Percentiles rank a stretch among this genome's conserved stretches.
These are phyloP conservation scores for Chlamydomonas sphaeroides DNA, from an alignment of 139 green algal species.

Conservation along the genomic window DNA sequence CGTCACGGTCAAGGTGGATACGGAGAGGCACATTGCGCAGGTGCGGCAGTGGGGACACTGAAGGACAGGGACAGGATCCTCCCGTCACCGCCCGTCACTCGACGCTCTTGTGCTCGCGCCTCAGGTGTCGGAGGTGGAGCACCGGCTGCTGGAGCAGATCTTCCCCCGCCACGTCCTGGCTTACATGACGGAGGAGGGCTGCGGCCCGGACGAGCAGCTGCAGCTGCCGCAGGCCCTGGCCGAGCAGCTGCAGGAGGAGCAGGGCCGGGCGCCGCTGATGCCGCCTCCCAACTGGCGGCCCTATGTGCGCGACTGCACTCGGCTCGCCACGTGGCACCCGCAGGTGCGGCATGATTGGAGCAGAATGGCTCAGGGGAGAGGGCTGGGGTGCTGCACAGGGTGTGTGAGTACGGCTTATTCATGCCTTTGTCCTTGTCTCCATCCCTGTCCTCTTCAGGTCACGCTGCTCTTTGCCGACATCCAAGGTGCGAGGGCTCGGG, in stretches of 20 bases:
- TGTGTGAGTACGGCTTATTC: too few species aligned
- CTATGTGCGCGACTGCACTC: conserved; percentile 18
- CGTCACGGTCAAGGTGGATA: conserved; percentile 13
- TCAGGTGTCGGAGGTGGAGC: not conserved
- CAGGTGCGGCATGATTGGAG: not conserved
- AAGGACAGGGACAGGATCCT: too few species aligned
- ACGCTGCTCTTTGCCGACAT: conserved; percentile 19
- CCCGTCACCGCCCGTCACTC: too few species aligned
- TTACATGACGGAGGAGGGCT: conserved; percentile 29
- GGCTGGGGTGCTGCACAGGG: not conserved
- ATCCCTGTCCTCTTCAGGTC: not conserved
- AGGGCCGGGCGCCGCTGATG: not conserved
- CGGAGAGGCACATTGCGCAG: conserved; percentile 6
- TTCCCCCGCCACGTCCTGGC: conserved; percentile 5
- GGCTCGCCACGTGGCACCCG: conserved; percentile 24
- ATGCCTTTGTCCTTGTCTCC: not conserved
- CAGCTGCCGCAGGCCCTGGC: not conserved
- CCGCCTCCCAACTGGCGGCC: not conserved
- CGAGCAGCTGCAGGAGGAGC: not conserved
- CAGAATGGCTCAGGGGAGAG: not conserved
- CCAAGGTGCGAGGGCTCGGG: too few species aligned
- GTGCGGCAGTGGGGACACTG: not conserved
- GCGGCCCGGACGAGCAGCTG: not conserved
- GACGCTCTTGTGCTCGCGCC: too few species aligned
- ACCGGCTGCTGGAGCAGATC: not conserved